Percentiles rank a stretch among this genome's conserved stretches.
Evolutionary conservation across 2,329 filamentous ascomycete species (phyloP).

Genomic region (Epichloe bromicola): DNA sequence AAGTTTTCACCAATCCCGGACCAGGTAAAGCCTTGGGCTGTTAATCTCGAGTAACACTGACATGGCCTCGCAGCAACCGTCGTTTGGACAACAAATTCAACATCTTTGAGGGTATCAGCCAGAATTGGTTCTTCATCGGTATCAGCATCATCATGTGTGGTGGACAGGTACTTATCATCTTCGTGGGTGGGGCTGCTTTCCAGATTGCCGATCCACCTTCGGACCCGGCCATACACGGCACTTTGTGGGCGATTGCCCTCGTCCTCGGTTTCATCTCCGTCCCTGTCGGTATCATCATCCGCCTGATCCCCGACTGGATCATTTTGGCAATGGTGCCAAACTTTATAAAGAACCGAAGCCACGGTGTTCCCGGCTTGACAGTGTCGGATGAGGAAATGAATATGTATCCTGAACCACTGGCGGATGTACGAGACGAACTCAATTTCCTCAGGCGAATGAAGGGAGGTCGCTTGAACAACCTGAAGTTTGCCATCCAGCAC

Average conservation of each 20-base stretch:
- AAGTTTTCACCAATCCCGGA: slow-evolving; percentile 26
- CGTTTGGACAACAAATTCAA: slow-evolving; percentile 92
- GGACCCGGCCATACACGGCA: slow-evolving; percentile 36
- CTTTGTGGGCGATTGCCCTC: slow-evolving; percentile 80
- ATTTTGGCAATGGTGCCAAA: slow-evolving; percentile 40
- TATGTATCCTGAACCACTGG: slow-evolving; percentile 57
- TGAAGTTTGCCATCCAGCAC: slow-evolving; percentile 67
- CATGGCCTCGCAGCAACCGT: slow-evolving; percentile 48
- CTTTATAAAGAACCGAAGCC: slow-evolving; percentile 35
- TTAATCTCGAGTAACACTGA: slow-evolving; percentile 3
- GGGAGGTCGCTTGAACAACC: slow-evolving; percentile 67
- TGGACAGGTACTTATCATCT: slow-evolving; percentile 81
- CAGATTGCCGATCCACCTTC: slow-evolving; percentile 40
- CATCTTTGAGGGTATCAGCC: slow-evolving; percentile 76
- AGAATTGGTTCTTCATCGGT: slow-evolving; percentile 78
- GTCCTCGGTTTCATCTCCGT: slow-evolving; percentile 75
- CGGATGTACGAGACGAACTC: slow-evolving; percentile 68
- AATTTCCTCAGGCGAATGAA: slow-evolving; percentile 69
- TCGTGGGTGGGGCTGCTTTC: slow-evolving; percentile 73
- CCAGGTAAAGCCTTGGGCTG: not conserved
- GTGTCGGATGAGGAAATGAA: slow-evolving; percentile 56
- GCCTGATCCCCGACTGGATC: slow-evolving; percentile 65
- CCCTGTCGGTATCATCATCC: slow-evolving; percentile 68
- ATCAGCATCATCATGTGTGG: slow-evolving; percentile 83
- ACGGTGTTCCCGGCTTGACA: slow-evolving; percentile 39